Base-by-base conservation (phyloP, 2,329 filamentous ascomycete genomes). In the Talaromyces sp. region DNA sequence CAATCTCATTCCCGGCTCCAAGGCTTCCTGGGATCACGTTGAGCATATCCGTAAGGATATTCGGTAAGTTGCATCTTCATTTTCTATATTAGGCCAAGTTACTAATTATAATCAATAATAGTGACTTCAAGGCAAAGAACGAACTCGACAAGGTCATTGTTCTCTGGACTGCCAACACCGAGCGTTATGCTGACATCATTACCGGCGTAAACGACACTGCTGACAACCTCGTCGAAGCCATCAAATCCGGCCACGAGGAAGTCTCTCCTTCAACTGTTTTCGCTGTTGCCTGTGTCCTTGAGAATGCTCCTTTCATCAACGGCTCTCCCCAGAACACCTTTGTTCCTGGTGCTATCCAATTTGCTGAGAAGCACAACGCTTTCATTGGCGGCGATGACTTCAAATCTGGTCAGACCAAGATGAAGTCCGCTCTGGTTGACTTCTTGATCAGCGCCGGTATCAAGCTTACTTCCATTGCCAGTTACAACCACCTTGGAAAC, bases 371-470 rank as follows among this genome's bases (percentile, higher is more conserved):
- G 80, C 89, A 96, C 80, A 85, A 87, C 65, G 88, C 93, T 68
- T 99, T 96, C 83, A 93, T 99, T 74, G 95, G 95, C 66, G 95
- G 95, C 70, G 95, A 99, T 74, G 95, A 99, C 83, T 99, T 99
- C 89, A 99, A 99, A 85, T 98, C 95, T 68, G 95, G 95, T 69
- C 95, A 99, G 85, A 99, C 95, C 78, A 99, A 99, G 89, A 99
- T 99, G 95, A 99, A 99, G 84, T 98, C 95, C 67, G 95, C 95
- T 22, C 88, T 99, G 34, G 95, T 98, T 54, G 95, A 99, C 82
- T 99, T 99, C 83, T 82, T 99, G 78, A 97, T 99, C 88, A 97
- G 89, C 78, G 95, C 95, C 58, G 95, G 95, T 77, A 98, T 99
- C 86, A 97, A 97, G 84, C 88, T 99, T 76, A 98, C 94, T 67